Base-by-base conservation (phyloP, 2,329 filamentous ascomycete genomes). In the Colletotrichum sp. region DNA sequence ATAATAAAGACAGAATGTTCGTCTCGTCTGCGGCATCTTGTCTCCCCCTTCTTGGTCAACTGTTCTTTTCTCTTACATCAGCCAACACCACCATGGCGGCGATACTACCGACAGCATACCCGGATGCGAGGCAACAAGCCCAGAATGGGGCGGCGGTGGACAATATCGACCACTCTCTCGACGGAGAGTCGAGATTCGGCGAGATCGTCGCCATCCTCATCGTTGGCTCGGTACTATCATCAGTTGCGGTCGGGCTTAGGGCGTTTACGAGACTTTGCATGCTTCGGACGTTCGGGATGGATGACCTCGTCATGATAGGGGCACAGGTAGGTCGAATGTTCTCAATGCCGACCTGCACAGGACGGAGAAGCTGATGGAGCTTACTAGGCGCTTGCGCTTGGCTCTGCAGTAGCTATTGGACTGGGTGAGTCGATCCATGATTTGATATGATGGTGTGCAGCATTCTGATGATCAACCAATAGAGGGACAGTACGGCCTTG, bases 401-500 rank as follows among this genome's bases (percentile, higher is more conserved):
- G 71, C 2, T 43, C 78, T 7, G 78, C 77, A 5, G 74, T 77
- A 6, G 73, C 78, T 18, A 79, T 80, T 27, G 78, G 78, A 5
- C 62, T 80, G 21, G 78, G 78, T 80, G 0, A 51, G 43, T 51
- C 43, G 43, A 21, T 13, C 1, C n/a, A 5, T 51, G n/a, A 1
- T 51, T 8, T 11, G n/a, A 0, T 13, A 51, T 2, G 43, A 64
- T 36, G 77, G 69, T 21, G 16, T 15, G n/a, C 29, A 34, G 29
- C 29, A 34, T 59, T 15, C 33, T 34, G 18, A 34, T 16, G 12
- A 33, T 59, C 21, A 57, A 27, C 16, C 54, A 57, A 59, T 21
- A 81, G 79, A 81, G 63, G 70, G 71, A 18, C 73, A 69, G 58
- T 77, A 74, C 63, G 80, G 79, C 9, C 72, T 79, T 18, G 80